Percentiles rank a stretch among this genome's conserved stretches.
Evolutionary conservation across 2,329 filamentous ascomycete species (phyloP).

Genomic region (Ambrosiella xylebori): DNA sequence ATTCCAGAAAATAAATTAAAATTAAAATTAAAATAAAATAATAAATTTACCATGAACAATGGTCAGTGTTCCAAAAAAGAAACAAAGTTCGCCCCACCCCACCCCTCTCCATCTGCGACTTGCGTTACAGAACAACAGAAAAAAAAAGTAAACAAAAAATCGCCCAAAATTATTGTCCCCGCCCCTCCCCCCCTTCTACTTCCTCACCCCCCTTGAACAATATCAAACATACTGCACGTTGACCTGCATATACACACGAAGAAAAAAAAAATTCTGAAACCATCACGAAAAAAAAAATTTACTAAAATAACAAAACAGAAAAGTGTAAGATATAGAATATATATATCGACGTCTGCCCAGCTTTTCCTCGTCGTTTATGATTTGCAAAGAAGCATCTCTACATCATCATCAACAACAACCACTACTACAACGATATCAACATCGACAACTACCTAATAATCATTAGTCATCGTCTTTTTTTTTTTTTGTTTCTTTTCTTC

Average conservation of each 20-base stretch:
- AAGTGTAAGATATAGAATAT: neutral
- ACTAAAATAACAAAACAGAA: neutral
- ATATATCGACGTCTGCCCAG: neutral
- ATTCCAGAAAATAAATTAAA: too few relatives aligned
- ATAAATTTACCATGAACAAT: too few relatives aligned
- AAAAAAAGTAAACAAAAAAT: neutral
- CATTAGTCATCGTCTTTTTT: too few relatives aligned
- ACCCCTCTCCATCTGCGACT: too few relatives aligned
- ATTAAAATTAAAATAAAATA: too few relatives aligned
- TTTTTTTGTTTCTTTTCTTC: too few relatives aligned
- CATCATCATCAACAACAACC: neutral
- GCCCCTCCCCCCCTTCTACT: neutral
- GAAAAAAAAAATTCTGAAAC: neutral
- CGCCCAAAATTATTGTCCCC: neutral
- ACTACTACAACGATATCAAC: too few relatives aligned
- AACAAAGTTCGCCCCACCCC: too few relatives aligned
- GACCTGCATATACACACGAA: neutral
- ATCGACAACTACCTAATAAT: too few relatives aligned
- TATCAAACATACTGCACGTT: neutral
- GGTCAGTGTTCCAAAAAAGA: too few relatives aligned
- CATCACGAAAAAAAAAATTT: neutral
- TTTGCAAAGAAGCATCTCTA: neutral
- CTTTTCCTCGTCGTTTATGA: neutral
- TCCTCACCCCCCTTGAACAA: neutral
- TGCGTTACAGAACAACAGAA: too few relatives aligned